Evolutionary conservation across 2,329 filamentous ascomycete species (phyloP).

Genomic region (Fusarium sp.): DNA sequence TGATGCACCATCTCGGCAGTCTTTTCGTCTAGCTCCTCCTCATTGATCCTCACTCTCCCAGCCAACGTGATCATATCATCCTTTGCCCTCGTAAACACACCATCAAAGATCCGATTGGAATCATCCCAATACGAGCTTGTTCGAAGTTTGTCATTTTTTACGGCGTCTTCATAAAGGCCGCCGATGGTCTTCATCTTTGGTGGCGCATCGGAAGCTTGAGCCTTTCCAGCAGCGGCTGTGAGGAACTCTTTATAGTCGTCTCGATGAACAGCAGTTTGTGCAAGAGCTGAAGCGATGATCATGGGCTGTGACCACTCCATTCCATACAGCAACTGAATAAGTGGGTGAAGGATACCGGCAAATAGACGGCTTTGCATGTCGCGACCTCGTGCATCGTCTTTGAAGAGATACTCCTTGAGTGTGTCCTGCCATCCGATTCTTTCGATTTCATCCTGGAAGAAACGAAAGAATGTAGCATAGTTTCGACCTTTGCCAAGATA

Average conservation of each 20-base stretch:
- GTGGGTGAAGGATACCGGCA: constrained; percentile 65
- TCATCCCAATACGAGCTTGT: constrained; percentile 61
- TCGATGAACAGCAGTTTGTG: constrained; percentile 78
- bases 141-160: constrained; percentile 64
- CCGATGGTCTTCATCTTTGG: constrained; percentile 48
- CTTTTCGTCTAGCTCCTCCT: constrained; percentile 65
- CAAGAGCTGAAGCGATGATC: constrained; percentile 82
- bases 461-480: constrained; percentile 80
- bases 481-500: constrained; percentile 70
- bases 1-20: constrained; percentile 76
- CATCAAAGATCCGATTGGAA: constrained; percentile 73
- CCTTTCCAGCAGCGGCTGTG: constrained; percentile 57
- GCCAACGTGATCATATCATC: constrained; percentile 72
- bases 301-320: constrained; percentile 85
- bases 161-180: constrained; percentile 70
- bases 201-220: constrained; percentile 4
- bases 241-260: constrained; percentile 67
- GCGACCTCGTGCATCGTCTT: constrained; percentile 70
- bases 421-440: constrained; percentile 67
- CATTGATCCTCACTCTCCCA: constrained; percentile 65
- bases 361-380: constrained; percentile 76
- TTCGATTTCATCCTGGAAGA: constrained; percentile 80
- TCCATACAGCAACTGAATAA: constrained; percentile 88
- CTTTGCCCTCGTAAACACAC: constrained; percentile 70
- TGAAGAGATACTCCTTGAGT: constrained; percentile 75